Evolutionary conservation across 2,329 filamentous ascomycete genomes (phyloP).

Genomic region (Ramularia collo-cygni): DNA sequence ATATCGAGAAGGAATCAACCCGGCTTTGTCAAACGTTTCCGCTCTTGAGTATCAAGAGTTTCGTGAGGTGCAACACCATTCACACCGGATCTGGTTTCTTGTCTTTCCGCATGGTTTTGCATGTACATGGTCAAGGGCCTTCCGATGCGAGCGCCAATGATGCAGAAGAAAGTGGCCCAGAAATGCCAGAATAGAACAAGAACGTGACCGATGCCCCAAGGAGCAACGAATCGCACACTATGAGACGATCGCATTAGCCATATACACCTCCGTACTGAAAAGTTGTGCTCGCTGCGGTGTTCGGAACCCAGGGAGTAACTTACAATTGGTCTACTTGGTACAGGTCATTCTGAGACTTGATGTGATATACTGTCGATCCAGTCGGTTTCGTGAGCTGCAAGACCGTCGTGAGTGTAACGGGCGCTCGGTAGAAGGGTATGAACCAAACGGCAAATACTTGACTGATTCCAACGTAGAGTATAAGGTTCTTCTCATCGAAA

Average conservation of each 20-base stretch:
- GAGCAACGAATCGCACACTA: constrained; percentile 50
- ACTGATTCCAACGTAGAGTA: constrained; percentile 66
- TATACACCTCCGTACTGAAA: no score
- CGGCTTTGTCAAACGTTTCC: no score
- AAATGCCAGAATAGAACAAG: constrained; percentile 58
- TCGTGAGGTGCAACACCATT: constrained; percentile 7
- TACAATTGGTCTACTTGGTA: constrained; percentile 68
- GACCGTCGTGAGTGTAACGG: constrained; percentile 29
- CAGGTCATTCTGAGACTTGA: constrained; percentile 69
- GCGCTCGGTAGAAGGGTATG: constrained; percentile 64
- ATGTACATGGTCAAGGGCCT: constrained; percentile 40
- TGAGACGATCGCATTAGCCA: no score
- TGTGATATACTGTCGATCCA: constrained; percentile 56
- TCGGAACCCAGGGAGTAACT: no score
- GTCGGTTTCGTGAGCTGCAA: constrained; percentile 22
- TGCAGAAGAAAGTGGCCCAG: constrained; percentile 57
- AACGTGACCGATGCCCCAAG: constrained; percentile 41
- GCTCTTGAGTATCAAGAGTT: no score
- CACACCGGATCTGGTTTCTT: constrained; percentile 2
- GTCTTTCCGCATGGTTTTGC: constrained; percentile 6
- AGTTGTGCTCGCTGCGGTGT: no score
- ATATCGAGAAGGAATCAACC: no score
- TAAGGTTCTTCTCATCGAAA: constrained; percentile 57
- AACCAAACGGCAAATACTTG: constrained; percentile 75
- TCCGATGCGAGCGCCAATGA: constrained; percentile 49